Evolutionary conservation across 306 rosid species (phyloP), one percentile per base, ranked within the genome.

Genomic region (Vicia sativa): DNA sequence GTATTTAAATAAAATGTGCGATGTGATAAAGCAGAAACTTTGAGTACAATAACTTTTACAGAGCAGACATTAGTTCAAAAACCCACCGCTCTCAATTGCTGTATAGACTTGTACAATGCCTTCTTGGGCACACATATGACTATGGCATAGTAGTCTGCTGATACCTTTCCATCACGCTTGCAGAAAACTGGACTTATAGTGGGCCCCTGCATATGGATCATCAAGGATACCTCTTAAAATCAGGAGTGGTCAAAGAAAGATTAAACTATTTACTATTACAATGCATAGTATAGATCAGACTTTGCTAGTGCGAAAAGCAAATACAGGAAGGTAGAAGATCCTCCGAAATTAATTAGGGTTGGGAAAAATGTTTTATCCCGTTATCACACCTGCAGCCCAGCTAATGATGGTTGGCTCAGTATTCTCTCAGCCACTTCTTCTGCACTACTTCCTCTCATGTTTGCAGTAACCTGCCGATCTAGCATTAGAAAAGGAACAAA

Each of bases 371-470:
- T 52, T 75, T 62, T 34, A 23, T 67, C 54, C 34, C 66, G 44
- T 56, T n/a, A 77, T 29, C 84, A 68, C 48, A 93, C 97, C 99
- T 93, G 99, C 90, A 93, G 71, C 67, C 99, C 97, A 55, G 83
- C 46, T 55, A 93, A 79, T 25, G 95, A 83, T 55, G 96, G 53
- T 71, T 93, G 99, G 73, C 95, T 90, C 73, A 93, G 72, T 72
- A 93, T 74, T 71, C 90, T 79, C 92, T 88, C 97, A 10, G 95
- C 96, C 73, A 93, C 96, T 81, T 85, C 97, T 73, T 82, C 89
- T 31, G 87, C 90, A 65, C 96, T 93, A 68, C 70, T 88, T 82
- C 96, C 97, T 74, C 99, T 88, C 96, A 93, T 83, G 82, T 93
- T 93, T 80, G 99, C 99, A 64, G 76, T 68, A 25, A 93, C 99